These are phyloP conservation scores for Xylaria sp. DNA, from an alignment of 2,329 filamentous ascomycete genomes.

Conservation along the genomic window DNA sequence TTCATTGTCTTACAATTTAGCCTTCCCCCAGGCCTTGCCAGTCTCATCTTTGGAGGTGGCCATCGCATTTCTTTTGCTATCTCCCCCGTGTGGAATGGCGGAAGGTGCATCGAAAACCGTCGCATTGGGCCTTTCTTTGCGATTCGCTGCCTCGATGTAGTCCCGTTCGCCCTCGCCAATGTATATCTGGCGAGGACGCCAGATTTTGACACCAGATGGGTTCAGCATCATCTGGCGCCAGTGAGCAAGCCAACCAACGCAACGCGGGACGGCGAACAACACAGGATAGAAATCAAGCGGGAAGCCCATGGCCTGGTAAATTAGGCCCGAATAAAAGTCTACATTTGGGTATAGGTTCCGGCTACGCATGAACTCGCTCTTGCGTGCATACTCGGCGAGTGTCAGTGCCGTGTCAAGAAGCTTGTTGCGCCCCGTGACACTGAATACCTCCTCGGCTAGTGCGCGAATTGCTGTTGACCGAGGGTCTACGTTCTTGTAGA, in stretches of 20 bases:
- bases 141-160: constrained; percentile 48
- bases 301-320: constrained; percentile 60
- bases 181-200: constrained; percentile 56
- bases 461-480: constrained; percentile 55
- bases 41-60: constrained; percentile 48
- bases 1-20: constrained; percentile 35
- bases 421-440: constrained; percentile 56
- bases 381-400: constrained; percentile 51
- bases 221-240: constrained; percentile 58
- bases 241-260: constrained; percentile 58
- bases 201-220: constrained; percentile 55
- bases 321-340: constrained; percentile 58
- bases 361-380: constrained; percentile 55
- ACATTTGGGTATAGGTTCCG: constrained; percentile 58
- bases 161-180: constrained; percentile 51
- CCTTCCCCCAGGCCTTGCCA: constrained; percentile 40
- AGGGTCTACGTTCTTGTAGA: constrained; percentile 61
- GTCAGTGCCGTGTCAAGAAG: constrained; percentile 55
- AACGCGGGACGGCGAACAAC: constrained; percentile 56
- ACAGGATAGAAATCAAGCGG: constrained; percentile 59
- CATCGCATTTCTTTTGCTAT: constrained; percentile 49
- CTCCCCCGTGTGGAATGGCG: constrained; percentile 47
- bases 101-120: constrained; percentile 45
- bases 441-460: constrained; percentile 56
- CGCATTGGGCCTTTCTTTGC: constrained; percentile 41